These are phyloP conservation scores for Metschnikowia santaceciliae DNA, from an alignment of 805 yeast genomes.

Conservation along the genomic window DNA sequence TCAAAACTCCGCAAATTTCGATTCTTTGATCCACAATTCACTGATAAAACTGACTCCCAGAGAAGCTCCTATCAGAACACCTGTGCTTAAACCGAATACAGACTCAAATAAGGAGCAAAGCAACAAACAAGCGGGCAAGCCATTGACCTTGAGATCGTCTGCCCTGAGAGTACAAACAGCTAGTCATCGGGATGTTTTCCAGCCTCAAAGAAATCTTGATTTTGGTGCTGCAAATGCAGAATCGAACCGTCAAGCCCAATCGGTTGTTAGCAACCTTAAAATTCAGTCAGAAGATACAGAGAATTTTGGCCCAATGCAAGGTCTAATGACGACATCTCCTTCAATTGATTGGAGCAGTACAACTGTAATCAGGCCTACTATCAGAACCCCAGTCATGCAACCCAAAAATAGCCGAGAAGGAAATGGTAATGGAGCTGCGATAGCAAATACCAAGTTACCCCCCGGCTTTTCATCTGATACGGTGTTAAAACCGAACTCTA, in stretches of 20 bases:
- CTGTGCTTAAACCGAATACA: slow-evolving; percentile 13
- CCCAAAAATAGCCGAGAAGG: not conserved
- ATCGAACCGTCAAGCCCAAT: not conserved
- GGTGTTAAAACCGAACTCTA: slow-evolving; percentile 25
- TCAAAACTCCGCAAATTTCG: slow-evolving; percentile 19
- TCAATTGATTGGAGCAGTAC: not conserved
- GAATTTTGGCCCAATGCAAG: not conserved
- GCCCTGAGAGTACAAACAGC: slow-evolving; percentile 1
- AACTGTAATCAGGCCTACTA: not conserved
- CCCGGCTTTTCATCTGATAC: slow-evolving; percentile 30
- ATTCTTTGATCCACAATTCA: slow-evolving; percentile 29
- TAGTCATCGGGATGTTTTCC: not conserved
- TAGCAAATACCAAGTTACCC: slow-evolving; percentile 20
- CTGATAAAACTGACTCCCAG: slow-evolving; percentile 21
- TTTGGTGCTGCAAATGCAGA: slow-evolving; percentile 11
- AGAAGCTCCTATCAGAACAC: slow-evolving; percentile 22
- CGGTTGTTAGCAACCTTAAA: not conserved
- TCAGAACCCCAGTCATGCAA: not conserved
- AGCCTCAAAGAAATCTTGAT: not conserved
- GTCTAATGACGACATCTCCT: not conserved
- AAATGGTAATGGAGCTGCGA: not conserved
- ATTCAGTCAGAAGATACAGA: not conserved
- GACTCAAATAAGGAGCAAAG: not conserved
- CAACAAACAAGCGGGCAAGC: slow-evolving; percentile 1
- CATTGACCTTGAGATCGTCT: slow-evolving; percentile 9